Percentiles rank a stretch among this genome's conserved stretches.
These are phyloP conservation scores for Rhizophagus clarus DNA, from an alignment of 192 early-diverging fungal genomes.

Conservation along the genomic window DNA sequence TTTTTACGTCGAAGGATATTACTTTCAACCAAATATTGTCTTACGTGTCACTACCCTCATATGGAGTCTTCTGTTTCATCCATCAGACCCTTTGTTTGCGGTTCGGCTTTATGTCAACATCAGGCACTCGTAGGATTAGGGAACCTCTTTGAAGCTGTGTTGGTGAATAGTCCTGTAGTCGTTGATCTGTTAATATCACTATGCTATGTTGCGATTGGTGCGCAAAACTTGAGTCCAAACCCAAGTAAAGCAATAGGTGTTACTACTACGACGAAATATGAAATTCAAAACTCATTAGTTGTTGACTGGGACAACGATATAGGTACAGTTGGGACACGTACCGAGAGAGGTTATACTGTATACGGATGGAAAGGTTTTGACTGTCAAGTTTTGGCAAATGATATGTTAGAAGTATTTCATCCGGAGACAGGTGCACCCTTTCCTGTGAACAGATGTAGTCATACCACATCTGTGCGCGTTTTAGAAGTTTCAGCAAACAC, in stretches of 20 bases:
- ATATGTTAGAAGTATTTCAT: constrained; percentile 26
- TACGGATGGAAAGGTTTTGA: constrained; percentile 31
- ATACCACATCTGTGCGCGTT: constrained; percentile 18
- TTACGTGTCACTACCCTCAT: constrained; percentile 44
- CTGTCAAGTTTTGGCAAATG: constrained; percentile 16
- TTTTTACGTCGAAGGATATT: constrained; percentile 44
- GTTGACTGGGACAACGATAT: constrained; percentile 17
- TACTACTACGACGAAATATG: constrained; percentile 13
- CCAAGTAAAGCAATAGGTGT: constrained; percentile 39
- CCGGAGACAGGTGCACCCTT: constrained; percentile 24
- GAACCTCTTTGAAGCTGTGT: constrained; percentile 45
- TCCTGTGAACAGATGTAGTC: constrained; percentile 22
- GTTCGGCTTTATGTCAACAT: constrained; percentile 43
- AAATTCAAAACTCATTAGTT: constrained; percentile 20
- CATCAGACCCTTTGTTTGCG: constrained; percentile 51
- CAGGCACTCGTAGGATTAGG: constrained; percentile 48
- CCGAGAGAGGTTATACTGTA: constrained; percentile 19
- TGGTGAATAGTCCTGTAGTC: constrained; percentile 43
- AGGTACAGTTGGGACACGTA: constrained; percentile 10
- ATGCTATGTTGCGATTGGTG: constrained; percentile 41
- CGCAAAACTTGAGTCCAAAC: constrained; percentile 34
- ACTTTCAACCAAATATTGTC: constrained; percentile 41
- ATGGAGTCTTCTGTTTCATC: constrained; percentile 34
- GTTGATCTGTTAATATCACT: constrained; percentile 51
- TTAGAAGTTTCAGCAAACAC: constrained; percentile 23